A percentile compares a stretch with the other conserved stretches of the same genome.
These are phyloP conservation scores for Ceratobasidium sp. DNA, from an alignment of 1,284 basidiomycete genomes.

Conservation along the genomic window DNA sequence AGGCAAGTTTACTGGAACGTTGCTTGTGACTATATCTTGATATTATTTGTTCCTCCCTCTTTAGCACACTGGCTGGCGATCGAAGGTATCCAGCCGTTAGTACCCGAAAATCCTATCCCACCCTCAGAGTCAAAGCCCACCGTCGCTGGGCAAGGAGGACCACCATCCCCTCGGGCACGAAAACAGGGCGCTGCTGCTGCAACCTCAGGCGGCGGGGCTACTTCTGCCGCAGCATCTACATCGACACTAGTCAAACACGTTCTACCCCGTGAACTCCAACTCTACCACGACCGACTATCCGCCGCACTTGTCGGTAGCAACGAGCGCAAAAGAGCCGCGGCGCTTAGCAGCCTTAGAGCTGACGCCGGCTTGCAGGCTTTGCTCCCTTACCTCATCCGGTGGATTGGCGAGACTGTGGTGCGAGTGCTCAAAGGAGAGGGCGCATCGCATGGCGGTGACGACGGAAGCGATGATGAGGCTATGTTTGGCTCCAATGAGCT, in stretches of 20 bases:
- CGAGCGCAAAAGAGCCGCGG: conserved; percentile 78
- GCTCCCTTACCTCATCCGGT: conserved; percentile 94
- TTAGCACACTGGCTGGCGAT: conserved; percentile 96
- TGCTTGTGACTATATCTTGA: not conserved
- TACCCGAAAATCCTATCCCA: conserved; percentile 92
- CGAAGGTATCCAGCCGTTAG: conserved; percentile 96
- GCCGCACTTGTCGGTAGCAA: conserved; percentile 72
- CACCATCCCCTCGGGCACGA: conserved; percentile 52
- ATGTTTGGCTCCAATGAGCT: conserved; percentile 62
- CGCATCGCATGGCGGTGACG: conserved; percentile 49
- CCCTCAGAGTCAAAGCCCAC: conserved; percentile 28
- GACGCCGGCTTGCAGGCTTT: conserved; percentile 95
- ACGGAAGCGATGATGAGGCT: conserved; percentile 57
- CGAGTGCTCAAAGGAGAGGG: conserved; percentile 61
- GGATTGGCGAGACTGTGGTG: conserved; percentile 92
- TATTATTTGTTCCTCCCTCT: conserved; percentile 29
- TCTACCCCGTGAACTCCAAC: conserved; percentile 91
- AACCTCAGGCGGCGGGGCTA: conserved; percentile 53
- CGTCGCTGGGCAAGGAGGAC: conserved; percentile 46
- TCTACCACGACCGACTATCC: conserved; percentile 95
- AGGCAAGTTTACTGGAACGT: conserved; percentile 47
- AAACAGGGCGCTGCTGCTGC: conserved; percentile 52
- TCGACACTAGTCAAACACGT: conserved; percentile 87
- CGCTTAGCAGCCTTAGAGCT: conserved; percentile 85
- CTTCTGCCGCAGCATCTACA: conserved; percentile 56